These are phyloP conservation scores for Climacium dendroides DNA, from an alignment of 225 moss, liverwort and hornwort species.

Conservation along the genomic window DNA sequence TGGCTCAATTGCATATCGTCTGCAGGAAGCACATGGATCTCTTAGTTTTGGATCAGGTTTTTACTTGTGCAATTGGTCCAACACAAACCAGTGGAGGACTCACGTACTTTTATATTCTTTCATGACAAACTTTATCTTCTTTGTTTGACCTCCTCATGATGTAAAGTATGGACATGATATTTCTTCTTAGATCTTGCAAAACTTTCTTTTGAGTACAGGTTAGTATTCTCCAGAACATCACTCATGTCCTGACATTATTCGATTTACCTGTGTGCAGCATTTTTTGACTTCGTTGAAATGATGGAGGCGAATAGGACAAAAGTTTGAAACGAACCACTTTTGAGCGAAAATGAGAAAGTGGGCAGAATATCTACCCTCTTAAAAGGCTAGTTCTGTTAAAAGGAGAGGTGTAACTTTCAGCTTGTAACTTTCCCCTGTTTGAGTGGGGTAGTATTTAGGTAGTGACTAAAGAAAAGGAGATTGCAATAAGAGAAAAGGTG, in stretches of 20 bases:
- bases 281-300: conserved; percentile 87
- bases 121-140: not conserved
- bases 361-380: not conserved
- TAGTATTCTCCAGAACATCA: not conserved
- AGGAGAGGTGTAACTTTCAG: conserved; percentile 11
- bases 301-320: conserved; percentile 52
- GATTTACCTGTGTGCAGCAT: conserved; percentile 47
- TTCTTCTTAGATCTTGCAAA: not conserved
- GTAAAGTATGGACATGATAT: not conserved
- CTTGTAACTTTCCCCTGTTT: not conserved
- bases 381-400: not conserved
- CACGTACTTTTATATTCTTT: not conserved
- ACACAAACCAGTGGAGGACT: not conserved
- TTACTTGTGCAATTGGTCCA: not conserved
- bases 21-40: not conserved
- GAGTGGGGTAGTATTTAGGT: conserved; percentile 3
- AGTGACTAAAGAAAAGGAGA: not conserved
- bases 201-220: not conserved
- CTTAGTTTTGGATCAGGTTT: not conserved
- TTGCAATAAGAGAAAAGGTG: conserved; percentile 20
- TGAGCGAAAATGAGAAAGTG: not conserved
- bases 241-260: conserved; percentile 9
- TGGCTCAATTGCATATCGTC: not conserved
- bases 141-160: conserved; percentile 11
- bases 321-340: conserved; percentile 4